Percentiles rank a stretch among this genome's conserved stretches.
Conservation (phyloP, 116 monocot species). For the Zostera marina region DNA sequence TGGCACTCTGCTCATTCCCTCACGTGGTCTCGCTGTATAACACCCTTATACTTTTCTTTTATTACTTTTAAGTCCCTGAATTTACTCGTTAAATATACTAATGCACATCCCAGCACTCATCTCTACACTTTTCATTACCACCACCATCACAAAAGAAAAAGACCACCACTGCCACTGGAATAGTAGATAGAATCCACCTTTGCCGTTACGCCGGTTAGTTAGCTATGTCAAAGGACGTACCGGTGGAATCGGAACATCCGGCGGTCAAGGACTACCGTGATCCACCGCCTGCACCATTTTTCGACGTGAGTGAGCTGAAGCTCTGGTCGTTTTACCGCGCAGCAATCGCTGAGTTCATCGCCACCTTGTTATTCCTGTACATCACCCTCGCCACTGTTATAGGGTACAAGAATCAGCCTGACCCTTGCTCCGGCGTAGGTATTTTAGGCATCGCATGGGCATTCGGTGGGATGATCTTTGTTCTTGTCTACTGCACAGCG, state of each 20-base stretch:
- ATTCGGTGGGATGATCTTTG: slow-evolving; percentile 79
- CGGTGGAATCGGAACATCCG: slow-evolving; percentile 10
- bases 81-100: neutral
- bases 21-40: slow-evolving; percentile 4
- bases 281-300: slow-evolving; percentile 19
- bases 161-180: neutral
- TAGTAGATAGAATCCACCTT: too few relatives aligned
- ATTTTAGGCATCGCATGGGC: slow-evolving; percentile 72
- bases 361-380: slow-evolving; percentile 24
- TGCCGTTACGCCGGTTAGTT: neutral
- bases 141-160: too few relatives aligned
- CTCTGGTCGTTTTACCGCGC: slow-evolving; percentile 24
- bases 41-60: neutral
- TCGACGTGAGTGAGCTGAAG: slow-evolving; percentile 11
- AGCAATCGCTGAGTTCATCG: slow-evolving; percentile 20
- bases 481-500: slow-evolving; percentile 86
- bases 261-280: slow-evolving; percentile 21
- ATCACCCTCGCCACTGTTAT: slow-evolving; percentile 17
- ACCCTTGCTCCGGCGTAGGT: slow-evolving; percentile 50
- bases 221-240: slow-evolving; percentile 21
- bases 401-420: slow-evolving; percentile 17
- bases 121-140: too few relatives aligned
- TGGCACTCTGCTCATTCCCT: neutral
- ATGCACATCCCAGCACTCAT: too few relatives aligned
- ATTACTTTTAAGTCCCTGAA: neutral